Evolutionary conservation across 306 rosid species (phyloP).

Genomic region (Rosa rugosa): DNA sequence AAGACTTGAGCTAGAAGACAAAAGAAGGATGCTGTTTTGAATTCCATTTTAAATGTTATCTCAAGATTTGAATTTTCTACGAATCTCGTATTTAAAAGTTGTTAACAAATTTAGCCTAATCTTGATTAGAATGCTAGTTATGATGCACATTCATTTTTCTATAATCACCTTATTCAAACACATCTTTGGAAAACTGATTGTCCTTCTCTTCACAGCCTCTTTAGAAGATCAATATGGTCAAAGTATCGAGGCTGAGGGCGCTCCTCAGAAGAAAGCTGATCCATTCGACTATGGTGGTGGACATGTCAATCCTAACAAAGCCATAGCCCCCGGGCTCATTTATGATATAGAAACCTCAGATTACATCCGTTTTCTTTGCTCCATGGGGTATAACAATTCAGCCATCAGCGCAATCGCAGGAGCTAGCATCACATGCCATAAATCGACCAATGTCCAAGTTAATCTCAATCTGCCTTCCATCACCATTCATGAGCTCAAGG

Average conservation of each 20-base stretch:
- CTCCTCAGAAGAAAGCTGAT: conserved; percentile 56
- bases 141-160: not conserved
- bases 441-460: conserved; percentile 29
- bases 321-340: conserved; percentile 51
- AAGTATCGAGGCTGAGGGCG: conserved; percentile 59
- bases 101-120: not conserved
- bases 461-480: conserved; percentile 62
- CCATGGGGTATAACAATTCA: conserved; percentile 61
- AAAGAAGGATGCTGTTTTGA: not conserved
- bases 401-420: conserved; percentile 40
- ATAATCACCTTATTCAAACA: not conserved
- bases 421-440: conserved; percentile 31
- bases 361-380: conserved; percentile 50
- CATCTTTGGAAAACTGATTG: not conserved
- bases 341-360: conserved; percentile 48
- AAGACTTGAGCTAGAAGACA: not conserved
- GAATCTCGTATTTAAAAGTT: not conserved
- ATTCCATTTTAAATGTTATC: not conserved
- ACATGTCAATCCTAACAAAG: conserved; percentile 57
- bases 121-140: not conserved
- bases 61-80: not conserved
- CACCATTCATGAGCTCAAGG: conserved; percentile 49
- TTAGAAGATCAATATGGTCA: conserved; percentile 44
- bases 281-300: conserved; percentile 73
- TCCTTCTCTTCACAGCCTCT: conserved; percentile 40